phyloP scores from a whole-genome alignment of 1,139 yeast species.

The Suhomyces coccinellae region DNA sequence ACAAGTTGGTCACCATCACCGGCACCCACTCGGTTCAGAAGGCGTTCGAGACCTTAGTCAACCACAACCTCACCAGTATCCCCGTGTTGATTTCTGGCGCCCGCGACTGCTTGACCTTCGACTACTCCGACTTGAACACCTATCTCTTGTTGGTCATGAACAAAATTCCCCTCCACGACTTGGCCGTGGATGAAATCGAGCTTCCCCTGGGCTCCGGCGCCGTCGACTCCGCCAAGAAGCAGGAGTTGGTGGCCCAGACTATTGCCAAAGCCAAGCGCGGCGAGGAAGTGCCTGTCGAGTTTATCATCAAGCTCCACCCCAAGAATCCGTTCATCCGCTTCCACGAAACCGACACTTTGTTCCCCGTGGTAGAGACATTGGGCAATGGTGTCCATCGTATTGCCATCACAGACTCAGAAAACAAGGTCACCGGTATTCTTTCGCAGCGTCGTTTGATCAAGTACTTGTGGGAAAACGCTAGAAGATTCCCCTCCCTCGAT shows the following conservation, averaged over 20 bases:
- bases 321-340: constrained; percentile 84
- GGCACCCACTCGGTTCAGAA: constrained; percentile 69
- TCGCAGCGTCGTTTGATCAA: constrained; percentile 85
- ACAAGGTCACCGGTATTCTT: constrained; percentile 66
- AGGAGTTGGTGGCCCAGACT: constrained; percentile 28
- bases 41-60: constrained; percentile 76
- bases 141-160: constrained; percentile 75
- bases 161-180: constrained; percentile 48
- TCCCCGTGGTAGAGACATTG: constrained; percentile 76
- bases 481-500: constrained; percentile 80
- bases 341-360: constrained; percentile 64
- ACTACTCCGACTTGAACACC: constrained; percentile 87
- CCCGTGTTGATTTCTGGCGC: constrained; percentile 61
- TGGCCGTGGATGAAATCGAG: constrained; percentile 20
- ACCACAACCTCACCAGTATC: constrained; percentile 75
- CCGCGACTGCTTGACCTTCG: constrained; percentile 73
- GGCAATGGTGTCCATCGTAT: constrained; percentile 93
- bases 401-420: constrained; percentile 64
- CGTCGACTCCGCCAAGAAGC: constrained; percentile 20
- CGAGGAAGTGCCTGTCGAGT: constrained; percentile 75
- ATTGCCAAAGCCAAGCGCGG: constrained; percentile 59
- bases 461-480: constrained; percentile 88
- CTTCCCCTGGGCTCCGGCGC: constrained; percentile 12
- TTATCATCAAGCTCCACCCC: constrained; percentile 75
- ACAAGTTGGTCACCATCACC: constrained; percentile 70